These are phyloP conservation scores for Thelonectria discophora DNA, from an alignment of 2,329 filamentous ascomycete genomes.

Conservation along the genomic window DNA sequence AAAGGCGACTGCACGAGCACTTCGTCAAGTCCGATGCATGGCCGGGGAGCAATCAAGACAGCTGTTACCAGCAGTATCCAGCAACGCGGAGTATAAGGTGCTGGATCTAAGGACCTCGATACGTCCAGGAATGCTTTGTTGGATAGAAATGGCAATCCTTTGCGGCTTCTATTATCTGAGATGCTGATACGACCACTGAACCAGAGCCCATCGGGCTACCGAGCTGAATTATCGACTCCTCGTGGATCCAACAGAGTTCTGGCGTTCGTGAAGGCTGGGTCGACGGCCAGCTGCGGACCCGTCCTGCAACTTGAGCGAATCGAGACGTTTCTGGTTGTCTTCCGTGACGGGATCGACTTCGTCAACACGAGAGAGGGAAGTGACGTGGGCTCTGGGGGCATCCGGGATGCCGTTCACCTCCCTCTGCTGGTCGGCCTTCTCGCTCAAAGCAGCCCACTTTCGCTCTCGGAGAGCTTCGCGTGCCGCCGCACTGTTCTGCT, in stretches of 20 bases:
- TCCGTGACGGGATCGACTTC: conserved; percentile 83
- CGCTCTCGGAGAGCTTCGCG: conserved; percentile 82
- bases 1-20: conserved; percentile 14
- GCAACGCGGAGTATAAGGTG: conserved; percentile 4
- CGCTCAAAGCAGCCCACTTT: conserved; percentile 87
- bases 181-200: conserved; percentile 21
- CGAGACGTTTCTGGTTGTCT: conserved; percentile 85
- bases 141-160: conserved; percentile 21
- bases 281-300: conserved; percentile 64
- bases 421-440: conserved; percentile 79
- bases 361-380: conserved; percentile 65
- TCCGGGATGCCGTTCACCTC: conserved; percentile 47
- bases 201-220: conserved; percentile 13
- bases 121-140: conserved; percentile 23
- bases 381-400: conserved; percentile 50
- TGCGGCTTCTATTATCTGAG: conserved; percentile 22
- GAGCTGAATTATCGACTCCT: conserved; percentile 57
- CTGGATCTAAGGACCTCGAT: conserved; percentile 10
- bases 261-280: conserved; percentile 64
- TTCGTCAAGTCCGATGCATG: conserved; percentile 10
- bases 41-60: conserved; percentile 10
- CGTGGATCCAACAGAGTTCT: conserved; percentile 65
- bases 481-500: conserved; percentile 90
- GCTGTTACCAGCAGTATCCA: conserved; percentile 8
- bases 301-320: conserved; percentile 91